A percentile compares a stretch with the other conserved stretches of the same genome.
phyloP scores from a whole-genome alignment of 768 basidiomycete species.

The Russula brevipes region DNA sequence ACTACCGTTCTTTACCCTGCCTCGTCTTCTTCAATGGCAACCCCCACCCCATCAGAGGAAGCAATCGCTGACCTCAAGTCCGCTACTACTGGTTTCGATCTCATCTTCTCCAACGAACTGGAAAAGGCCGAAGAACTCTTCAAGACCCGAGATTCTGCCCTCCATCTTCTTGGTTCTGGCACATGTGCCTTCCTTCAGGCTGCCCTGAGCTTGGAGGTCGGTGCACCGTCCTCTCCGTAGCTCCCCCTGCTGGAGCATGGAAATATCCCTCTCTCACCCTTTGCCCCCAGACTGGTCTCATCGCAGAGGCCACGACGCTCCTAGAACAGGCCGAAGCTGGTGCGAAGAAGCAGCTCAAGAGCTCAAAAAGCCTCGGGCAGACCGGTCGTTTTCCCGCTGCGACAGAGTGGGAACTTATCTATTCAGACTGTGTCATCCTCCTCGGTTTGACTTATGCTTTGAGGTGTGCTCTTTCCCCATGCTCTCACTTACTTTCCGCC shows the following conservation, averaged over 20 bases:
- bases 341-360: constrained; percentile 47
- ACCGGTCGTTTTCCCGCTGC: constrained; percentile 51
- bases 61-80: constrained; percentile 31
- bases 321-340: constrained; percentile 57
- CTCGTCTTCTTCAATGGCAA: background rate
- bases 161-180: constrained; percentile 68
- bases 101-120: constrained; percentile 65
- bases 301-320: constrained; percentile 56
- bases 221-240: background rate
- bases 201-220: constrained; percentile 74
- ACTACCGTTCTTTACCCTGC: background rate
- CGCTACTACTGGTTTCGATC: constrained; percentile 55
- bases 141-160: constrained; percentile 49
- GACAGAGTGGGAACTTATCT: constrained; percentile 70
- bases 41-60: constrained; percentile 26
- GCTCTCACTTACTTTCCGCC: background rate
- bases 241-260: background rate
- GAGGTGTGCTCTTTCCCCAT: constrained; percentile 39
- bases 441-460: constrained; percentile 67
- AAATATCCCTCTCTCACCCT: background rate
- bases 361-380: constrained; percentile 33
- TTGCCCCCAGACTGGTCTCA: constrained; percentile 45
- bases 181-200: constrained; percentile 73
- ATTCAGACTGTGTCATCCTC: constrained; percentile 67
- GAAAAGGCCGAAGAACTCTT: constrained; percentile 49